Evolutionary conservation across 805 yeast species (phyloP).

Genomic region (Saccharomycopsis sp.): DNA sequence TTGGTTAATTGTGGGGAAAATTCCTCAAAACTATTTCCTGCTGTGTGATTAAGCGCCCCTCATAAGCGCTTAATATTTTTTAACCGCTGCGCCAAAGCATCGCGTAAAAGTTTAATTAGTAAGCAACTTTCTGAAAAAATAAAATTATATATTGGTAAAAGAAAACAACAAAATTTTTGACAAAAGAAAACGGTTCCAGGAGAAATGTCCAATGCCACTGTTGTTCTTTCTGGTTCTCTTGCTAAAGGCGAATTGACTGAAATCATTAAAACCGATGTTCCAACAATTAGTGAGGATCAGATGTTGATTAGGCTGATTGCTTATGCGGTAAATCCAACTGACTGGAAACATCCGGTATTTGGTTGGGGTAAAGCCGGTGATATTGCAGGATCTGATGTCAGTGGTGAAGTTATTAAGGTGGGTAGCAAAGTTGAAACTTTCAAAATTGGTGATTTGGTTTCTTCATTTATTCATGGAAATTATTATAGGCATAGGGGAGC

Average conservation of each 20-base stretch:
- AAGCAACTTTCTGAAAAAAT: no score
- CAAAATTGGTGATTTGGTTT: constrained; percentile 49
- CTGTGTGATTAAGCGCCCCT: no score
- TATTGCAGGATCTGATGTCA: constrained; percentile 44
- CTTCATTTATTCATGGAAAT: constrained; percentile 49
- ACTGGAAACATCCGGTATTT: constrained; percentile 36
- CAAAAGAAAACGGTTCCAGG: no score
- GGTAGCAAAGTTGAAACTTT: constrained; percentile 35
- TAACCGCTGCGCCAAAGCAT: no score
- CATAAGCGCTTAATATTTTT: no score
- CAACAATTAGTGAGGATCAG: constrained; percentile 27
- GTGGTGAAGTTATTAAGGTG: constrained; percentile 25
- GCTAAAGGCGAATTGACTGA: constrained; percentile 11
- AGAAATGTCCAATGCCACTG: no score
- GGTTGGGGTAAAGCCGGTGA: constrained; percentile 52
- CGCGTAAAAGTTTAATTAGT: no score
- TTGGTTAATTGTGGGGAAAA: no score
- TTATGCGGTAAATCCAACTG: constrained; percentile 53
- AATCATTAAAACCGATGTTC: constrained; percentile 24
- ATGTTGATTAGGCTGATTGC: constrained; percentile 42
- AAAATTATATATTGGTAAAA: no score
- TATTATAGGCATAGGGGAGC: constrained; percentile 35
- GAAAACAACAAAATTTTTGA: no score
- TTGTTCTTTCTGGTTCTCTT: no score
- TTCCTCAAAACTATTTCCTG: no score